These are phyloP conservation scores for Tetrapisispora phaffii DNA, from an alignment of 805 yeast species.

Conservation along the genomic window DNA sequence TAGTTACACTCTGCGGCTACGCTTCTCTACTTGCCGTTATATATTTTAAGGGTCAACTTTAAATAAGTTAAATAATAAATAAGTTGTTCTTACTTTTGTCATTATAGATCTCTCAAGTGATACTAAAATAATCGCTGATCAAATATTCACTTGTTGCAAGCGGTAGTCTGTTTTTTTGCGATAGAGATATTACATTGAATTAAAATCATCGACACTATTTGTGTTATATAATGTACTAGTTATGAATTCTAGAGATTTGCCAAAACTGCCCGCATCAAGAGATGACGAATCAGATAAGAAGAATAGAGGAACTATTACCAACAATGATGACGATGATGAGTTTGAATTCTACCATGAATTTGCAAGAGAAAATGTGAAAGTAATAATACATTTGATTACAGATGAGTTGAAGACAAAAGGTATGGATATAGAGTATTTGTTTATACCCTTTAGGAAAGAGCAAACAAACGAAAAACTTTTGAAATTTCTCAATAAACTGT, in stretches of 20 bases:
- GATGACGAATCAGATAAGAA: not conserved
- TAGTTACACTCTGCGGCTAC: too few species aligned
- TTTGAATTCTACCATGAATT: constrained; percentile 38
- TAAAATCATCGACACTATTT: not conserved
- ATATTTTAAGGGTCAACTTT: too few species aligned
- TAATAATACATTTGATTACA: constrained; percentile 60
- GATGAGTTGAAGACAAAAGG: constrained; percentile 63
- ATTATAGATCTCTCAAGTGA: too few species aligned
- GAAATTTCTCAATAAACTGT: constrained; percentile 44
- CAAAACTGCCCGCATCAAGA: not conserved
- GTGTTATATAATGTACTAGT: not conserved
- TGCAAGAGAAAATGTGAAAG: constrained; percentile 55
- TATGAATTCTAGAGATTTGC: constrained; percentile 1
- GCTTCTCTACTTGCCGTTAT: too few species aligned
- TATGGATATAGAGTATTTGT: constrained; percentile 58
- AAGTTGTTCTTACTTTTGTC: too few species aligned
- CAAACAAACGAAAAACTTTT: constrained; percentile 52
- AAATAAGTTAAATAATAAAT: too few species aligned
- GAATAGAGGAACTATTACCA: not conserved
- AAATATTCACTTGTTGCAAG: too few species aligned
- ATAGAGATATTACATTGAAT: too few species aligned
- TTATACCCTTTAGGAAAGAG: constrained; percentile 70
- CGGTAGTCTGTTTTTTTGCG: too few species aligned
- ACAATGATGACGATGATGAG: constrained; percentile 21
- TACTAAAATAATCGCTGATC: too few species aligned